phyloP scores from a whole-genome alignment of 2,329 filamentous ascomycete species.

The Eurotiales sp. region DNA sequence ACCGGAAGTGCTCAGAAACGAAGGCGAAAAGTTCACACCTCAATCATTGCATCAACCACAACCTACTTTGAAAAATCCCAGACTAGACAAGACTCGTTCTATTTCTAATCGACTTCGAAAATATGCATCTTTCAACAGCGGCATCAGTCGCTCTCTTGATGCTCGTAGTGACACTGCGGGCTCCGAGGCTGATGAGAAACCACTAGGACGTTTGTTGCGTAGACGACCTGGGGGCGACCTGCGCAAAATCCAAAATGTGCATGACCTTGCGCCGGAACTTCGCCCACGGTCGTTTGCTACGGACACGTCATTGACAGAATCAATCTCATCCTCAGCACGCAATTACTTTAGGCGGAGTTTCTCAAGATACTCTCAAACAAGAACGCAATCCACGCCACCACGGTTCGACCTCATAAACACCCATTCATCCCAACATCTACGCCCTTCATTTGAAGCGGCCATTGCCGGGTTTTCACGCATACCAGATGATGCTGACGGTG shows the following conservation, averaged over 20 bases:
- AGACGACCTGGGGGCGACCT: slow-evolving; percentile 73
- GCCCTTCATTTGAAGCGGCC: slow-evolving; percentile 79
- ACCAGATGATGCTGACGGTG: slow-evolving; percentile 83
- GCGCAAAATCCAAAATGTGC: slow-evolving; percentile 62
- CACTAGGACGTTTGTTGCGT: slow-evolving; percentile 56
- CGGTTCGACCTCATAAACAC: slow-evolving; percentile 45
- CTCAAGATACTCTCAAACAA: slow-evolving; percentile 7
- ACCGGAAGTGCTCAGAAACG: slow-evolving; percentile 19
- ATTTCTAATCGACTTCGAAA: slow-evolving; percentile 38
- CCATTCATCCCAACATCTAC: slow-evolving; percentile 54
- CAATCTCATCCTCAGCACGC: slow-evolving; percentile 21
- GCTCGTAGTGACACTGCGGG: slow-evolving; percentile 24
- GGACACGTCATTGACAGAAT: slow-evolving; percentile 33
- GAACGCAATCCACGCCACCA: slow-evolving; percentile 16
- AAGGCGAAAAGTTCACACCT: not conserved
- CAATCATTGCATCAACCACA: not conserved
- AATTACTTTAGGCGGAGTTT: slow-evolving; percentile 11
- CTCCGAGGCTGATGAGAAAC: slow-evolving; percentile 22
- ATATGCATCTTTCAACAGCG: slow-evolving; percentile 45
- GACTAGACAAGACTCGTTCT: slow-evolving; percentile 25
- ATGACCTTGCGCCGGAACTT: slow-evolving; percentile 52
- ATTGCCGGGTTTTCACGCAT: slow-evolving; percentile 83
- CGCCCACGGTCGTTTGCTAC: slow-evolving; percentile 36
- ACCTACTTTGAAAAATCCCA: not conserved
- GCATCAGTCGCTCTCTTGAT: slow-evolving; percentile 31